Conservation (phyloP, 176 grass and related monocot species). For the Bonia amplexicaulis region DNA sequence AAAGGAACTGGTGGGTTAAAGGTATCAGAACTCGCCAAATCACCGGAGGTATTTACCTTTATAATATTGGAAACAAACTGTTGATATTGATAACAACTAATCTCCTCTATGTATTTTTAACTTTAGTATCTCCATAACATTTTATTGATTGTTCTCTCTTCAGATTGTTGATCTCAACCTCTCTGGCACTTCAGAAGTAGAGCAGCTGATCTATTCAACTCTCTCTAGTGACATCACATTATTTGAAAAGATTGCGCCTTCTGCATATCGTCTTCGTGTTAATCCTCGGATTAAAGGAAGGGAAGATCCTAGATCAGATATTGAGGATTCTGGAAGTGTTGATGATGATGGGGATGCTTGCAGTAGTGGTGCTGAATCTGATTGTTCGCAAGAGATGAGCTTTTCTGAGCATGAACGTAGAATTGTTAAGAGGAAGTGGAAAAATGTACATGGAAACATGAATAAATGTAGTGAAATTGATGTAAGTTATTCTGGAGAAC, state of each 20-base stretch:
- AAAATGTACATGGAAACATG: conserved; percentile 34
- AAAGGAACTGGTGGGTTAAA: too few relatives aligned
- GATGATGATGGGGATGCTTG: conserved; percentile 52
- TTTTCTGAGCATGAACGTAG: conserved; percentile 34
- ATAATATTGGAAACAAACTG: too few relatives aligned
- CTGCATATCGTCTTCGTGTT: conserved; percentile 91
- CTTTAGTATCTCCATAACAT: conserved; percentile 1
- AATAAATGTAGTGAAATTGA: conserved; percentile 87
- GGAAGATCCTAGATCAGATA: conserved; percentile 54
- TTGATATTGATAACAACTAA: too few relatives aligned
- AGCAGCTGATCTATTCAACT: conserved; percentile 63
- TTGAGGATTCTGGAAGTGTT: conserved; percentile 79
- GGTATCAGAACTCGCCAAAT: too few relatives aligned
- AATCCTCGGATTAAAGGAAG: conserved; percentile 89
- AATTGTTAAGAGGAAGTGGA: conserved; percentile 41
- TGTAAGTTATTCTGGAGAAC: conserved; percentile 84
- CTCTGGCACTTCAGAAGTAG: conserved; percentile 44
- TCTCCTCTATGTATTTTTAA: conserved; percentile 20
- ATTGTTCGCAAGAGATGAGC: conserved; percentile 42
- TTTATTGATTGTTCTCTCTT: conserved; percentile 38
- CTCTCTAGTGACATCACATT: conserved; percentile 99
- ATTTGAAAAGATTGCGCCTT: conserved; percentile 87
- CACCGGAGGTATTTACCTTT: too few relatives aligned
- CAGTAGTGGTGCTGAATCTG: conserved; percentile 61
- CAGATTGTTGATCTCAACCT: conserved; percentile 69